Evolutionary conservation across 176 grass and related monocot genomes (phyloP), one percentile per base, ranked within the genome.

Genomic region (Cenchrus fungigraminus): DNA sequence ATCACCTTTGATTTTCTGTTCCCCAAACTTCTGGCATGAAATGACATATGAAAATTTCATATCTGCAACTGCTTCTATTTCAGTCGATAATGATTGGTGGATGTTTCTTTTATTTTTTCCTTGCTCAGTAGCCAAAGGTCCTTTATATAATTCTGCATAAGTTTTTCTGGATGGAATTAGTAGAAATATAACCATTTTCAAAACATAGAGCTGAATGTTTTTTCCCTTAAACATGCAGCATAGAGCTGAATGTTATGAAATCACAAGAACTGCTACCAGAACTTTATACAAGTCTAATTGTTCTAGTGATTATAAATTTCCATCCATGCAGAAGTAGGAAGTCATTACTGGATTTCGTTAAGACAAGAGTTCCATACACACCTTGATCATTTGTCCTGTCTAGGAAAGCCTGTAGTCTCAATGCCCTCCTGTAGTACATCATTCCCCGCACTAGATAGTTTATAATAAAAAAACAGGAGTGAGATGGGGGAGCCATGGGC

Each of bases 1-100:
- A 89, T 98, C 89, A 74, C 95, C 93, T 73, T 79, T 78, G 51
- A 90, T 88, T 86, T 95, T 98, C 63, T 98, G 95, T 73, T 91
- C 91, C 65, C 93, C 93, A 78, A 95, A 98, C 79, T 92, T 89
- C 73, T 98, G 95, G 79, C 95, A 98, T 82, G 93, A 98, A 68
- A 98, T 88, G 67, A 98, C 85, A 87, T 92, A 98, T 51, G 91
- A 92, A 89, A 98, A 98, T 92, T 98, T 98, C 80, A 93, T 88
- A 90, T 98, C 91, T 65, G 87, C 91, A 58, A 98, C 76, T 11
- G 95, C 93, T 42, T 95, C 91, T 54, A 90, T 12, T 72, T 98
- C 87, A 72, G 71, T 68, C 42, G 79, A 80, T 88, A 91, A 90
- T 55, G 68, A 68, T 42, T 85, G 87, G 77, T 88, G 91, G 65